Base-by-base conservation (phyloP, 768 basidiomycete genomes). In the Mycena epipterygia region DNA sequence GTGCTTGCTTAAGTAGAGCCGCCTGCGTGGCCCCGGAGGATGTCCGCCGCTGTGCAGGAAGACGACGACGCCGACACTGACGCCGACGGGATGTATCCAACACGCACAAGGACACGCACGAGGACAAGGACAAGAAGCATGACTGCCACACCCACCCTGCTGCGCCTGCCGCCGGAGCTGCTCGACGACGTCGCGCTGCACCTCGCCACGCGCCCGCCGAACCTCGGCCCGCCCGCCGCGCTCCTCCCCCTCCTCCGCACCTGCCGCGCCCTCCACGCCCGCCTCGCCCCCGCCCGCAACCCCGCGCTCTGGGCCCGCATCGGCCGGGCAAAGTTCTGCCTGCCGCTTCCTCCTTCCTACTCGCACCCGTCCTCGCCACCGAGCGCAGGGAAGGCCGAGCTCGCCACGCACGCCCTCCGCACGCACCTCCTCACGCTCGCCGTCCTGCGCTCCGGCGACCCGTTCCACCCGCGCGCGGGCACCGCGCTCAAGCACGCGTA, bases 151-250 rank as follows among this genome's bases (percentile, higher is more conserved):
- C 21, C 41, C 11, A 17, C 46, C 21, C 49, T 64, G 19, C 49
- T 64, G 41, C 11, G 37, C 8, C 63, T 73, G 14, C 71, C 71
- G 0, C 42, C 57, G 19, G 71, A 73, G 32, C 67, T 39, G 42
- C 11, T 68, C 64, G 64, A 67, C 9, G n/a, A n/a, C n/a, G 13
- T 23, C 44, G 44, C 44, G 5, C 60, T 73, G 12, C 64, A 62
- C 53, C 64, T 73, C 64, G 67, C 72, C 42, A 69, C 72, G 12
- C 23, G 12, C 39, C 68, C 64, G 6, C 72, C 68, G 33, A 69
- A 69, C 53, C 72, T 73, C 58, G 72, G 72, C 42, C 59, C 72
- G 1, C 72, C 72, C 11, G 64, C 72, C 5, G 60, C 71, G 8
- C 62, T 73, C 27, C 42, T 73, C 32, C 72, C 72, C 9, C 68